A percentile compares a stretch with the other conserved stretches of the same genome.
These are phyloP conservation scores for Dendrobium officinale DNA, from an alignment of 106 monocot genomes.

Conservation along the genomic window DNA sequence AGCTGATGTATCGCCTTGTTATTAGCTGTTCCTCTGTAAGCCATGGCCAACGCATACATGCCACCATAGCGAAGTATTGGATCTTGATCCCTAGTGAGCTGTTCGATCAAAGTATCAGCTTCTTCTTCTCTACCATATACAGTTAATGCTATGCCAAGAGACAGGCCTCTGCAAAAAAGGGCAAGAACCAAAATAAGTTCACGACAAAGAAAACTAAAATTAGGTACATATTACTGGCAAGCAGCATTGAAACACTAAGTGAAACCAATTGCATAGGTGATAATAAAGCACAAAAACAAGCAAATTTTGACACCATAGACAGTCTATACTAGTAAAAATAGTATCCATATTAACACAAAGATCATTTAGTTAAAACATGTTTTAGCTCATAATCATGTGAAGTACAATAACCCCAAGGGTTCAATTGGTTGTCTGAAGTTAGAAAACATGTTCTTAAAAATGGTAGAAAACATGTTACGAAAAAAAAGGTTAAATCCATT, in stretches of 20 bases:
- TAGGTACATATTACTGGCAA: background rate
- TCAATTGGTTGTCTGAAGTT: too few relatives aligned
- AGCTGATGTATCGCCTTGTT: slow-evolving; percentile 98
- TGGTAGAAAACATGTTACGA: too few relatives aligned
- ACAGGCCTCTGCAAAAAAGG: slow-evolving; percentile 39
- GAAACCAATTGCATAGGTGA: background rate
- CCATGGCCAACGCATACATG: slow-evolving; percentile 95
- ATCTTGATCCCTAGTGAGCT: slow-evolving; percentile 97
- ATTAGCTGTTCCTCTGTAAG: slow-evolving; percentile 93
- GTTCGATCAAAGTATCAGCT: slow-evolving; percentile 94
- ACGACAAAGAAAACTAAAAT: background rate
- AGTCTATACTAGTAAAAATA: too few relatives aligned
- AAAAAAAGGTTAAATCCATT: too few relatives aligned
- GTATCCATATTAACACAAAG: too few relatives aligned
- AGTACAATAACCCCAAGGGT: too few relatives aligned
- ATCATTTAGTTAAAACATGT: too few relatives aligned
- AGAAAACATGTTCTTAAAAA: too few relatives aligned
- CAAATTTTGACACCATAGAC: too few relatives aligned
- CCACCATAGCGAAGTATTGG: slow-evolving; percentile 99
- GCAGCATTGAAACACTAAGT: background rate
- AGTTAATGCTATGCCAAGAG: slow-evolving; percentile 88
- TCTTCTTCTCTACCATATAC: slow-evolving; percentile 99
- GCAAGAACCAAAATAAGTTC: background rate
- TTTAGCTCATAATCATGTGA: too few relatives aligned
- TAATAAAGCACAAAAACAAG: too few relatives aligned